Percentiles rank a stretch among this genome's conserved stretches.
Evolutionary conservation across 306 rosid species (phyloP).

Genomic region (Pyrus bretschneideri): DNA sequence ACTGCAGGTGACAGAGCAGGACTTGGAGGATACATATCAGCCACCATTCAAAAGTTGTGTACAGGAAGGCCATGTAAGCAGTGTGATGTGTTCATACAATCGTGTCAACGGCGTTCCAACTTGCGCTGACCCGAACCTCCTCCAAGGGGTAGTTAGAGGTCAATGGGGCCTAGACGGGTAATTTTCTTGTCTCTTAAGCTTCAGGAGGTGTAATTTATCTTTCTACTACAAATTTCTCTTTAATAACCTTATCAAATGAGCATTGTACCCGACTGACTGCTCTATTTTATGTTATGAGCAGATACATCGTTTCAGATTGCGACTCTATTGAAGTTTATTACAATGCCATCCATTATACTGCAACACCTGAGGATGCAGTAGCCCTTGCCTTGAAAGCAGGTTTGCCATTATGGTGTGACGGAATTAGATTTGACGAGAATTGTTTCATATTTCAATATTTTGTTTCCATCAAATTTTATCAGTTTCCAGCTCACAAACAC

Average conservation of each 20-base stretch:
- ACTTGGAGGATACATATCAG: slow-evolving; percentile 71
- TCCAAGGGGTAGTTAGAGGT: slow-evolving; percentile 57
- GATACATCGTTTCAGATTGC: slow-evolving; percentile 78
- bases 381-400: slow-evolving; percentile 83
- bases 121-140: slow-evolving; percentile 78
- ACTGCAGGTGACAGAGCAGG: slow-evolving; percentile 68
- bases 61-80: slow-evolving; percentile 71
- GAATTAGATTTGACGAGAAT: too few species aligned
- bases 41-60: slow-evolving; percentile 79
- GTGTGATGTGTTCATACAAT: slow-evolving; percentile 87
- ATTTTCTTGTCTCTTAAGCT: background rate
- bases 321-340: slow-evolving; percentile 67
- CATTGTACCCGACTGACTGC: background rate
- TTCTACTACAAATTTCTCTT: too few species aligned
- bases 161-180: slow-evolving; percentile 81
- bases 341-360: slow-evolving; percentile 40
- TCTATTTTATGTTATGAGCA: slow-evolving; percentile 5
- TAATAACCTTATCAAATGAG: background rate
- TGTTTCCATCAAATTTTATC: too few species aligned
- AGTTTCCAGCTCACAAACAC: too few species aligned
- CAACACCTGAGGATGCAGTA: slow-evolving; percentile 82
- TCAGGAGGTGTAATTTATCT: background rate
- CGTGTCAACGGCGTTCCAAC: slow-evolving; percentile 84
- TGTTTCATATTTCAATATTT: too few species aligned
- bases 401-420: background rate